Conservation (phyloP, 2,329 filamentous ascomycete genomes). For the Diaporthe ampelina region DNA sequence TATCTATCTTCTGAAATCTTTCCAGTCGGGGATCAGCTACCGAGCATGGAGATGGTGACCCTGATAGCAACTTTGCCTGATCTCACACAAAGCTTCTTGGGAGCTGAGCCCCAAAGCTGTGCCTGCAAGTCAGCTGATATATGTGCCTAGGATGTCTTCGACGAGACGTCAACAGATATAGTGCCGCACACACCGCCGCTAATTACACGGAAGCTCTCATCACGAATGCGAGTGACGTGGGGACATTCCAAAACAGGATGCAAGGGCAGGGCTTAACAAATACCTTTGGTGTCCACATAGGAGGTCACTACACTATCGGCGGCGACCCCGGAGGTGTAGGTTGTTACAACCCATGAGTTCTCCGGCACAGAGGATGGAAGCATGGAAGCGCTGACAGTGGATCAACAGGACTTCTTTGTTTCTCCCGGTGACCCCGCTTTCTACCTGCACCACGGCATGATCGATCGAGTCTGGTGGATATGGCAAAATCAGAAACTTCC, state of each 20-base stretch:
- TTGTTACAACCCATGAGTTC: not conserved
- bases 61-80: too few species aligned
- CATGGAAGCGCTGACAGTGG: not conserved
- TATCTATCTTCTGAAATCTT: not conserved
- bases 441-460: conserved; percentile 51
- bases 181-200: conserved; percentile 17
- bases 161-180: conserved; percentile 29
- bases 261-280: not conserved
- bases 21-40: too few species aligned
- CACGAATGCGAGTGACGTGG: conserved; percentile 2
- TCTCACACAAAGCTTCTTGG: too few species aligned
- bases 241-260: conserved; percentile 20
- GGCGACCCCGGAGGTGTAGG: conserved; percentile 19
- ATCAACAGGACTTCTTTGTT: conserved; percentile 47
- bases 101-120: not conserved
- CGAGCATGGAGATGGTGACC: too few species aligned
- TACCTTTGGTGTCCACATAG: conserved; percentile 1
- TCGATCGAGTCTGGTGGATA: conserved; percentile 53
- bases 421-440: conserved; percentile 53
- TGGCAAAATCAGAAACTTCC: conserved; percentile 48
- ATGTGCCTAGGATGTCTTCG: conserved; percentile 17
- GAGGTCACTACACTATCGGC: conserved; percentile 20
- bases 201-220: conserved; percentile 32
- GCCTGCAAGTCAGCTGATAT: not conserved
- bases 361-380: too few species aligned